Conservation (phyloP, 148 eudicot species). For the Fagopyrum homotropicum region DNA sequence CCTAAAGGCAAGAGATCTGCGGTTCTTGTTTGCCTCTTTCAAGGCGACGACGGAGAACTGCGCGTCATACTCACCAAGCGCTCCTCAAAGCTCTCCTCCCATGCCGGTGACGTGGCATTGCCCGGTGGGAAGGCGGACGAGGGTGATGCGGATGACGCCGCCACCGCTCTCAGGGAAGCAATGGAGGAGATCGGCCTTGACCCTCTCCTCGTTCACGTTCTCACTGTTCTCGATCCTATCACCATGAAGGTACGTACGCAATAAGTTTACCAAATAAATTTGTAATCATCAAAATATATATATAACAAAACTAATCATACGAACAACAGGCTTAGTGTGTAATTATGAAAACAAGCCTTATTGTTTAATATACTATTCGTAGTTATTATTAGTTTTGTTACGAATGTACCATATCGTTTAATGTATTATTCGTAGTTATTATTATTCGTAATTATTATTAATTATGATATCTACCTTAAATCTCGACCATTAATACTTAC, state of each 20-base stretch:
- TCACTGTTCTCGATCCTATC: constrained; percentile 10
- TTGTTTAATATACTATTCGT: too few species aligned
- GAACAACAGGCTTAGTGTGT: too few species aligned
- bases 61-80: constrained; percentile 13
- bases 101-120: constrained; percentile 8
- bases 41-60: constrained; percentile 10
- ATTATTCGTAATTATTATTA: too few species aligned
- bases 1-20: neutral
- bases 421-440: too few species aligned
- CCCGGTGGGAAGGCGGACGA: constrained; percentile 14
- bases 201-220: constrained; percentile 9
- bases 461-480: too few species aligned
- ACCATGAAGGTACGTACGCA: constrained; percentile 1
- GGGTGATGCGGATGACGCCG: neutral
- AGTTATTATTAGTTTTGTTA: too few species aligned
- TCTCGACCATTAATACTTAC: too few species aligned
- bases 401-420: too few species aligned
- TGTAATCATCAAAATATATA: too few species aligned
- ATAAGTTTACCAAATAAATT: too few species aligned
- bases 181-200: constrained; percentile 7
- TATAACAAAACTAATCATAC: too few species aligned
- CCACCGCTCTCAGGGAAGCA: constrained; percentile 8
- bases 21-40: constrained; percentile 8
- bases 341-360: too few species aligned
- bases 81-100: constrained; percentile 13